phyloP scores from a whole-genome alignment of 2,329 filamentous ascomycete species.

The Calonectria pteridis region DNA sequence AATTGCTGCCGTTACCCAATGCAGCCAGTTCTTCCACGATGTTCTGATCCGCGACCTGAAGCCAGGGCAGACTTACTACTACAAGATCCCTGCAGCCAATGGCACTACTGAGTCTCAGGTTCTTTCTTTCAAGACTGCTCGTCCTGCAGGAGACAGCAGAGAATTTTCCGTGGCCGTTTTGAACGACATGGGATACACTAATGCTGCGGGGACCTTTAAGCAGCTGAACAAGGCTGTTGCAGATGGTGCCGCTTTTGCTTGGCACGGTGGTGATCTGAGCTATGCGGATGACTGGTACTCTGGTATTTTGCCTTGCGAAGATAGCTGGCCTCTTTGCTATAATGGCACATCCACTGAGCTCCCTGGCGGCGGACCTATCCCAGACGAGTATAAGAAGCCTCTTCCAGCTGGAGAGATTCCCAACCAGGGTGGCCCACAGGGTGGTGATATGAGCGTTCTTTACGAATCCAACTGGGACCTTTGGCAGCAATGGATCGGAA shows the following conservation, averaged over 20 bases:
- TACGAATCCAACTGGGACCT: slow-evolving; percentile 66
- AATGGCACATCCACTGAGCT: slow-evolving; percentile 59
- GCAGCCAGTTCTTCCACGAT: slow-evolving; percentile 65
- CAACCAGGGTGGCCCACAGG: slow-evolving; percentile 59
- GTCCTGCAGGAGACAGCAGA: slow-evolving; percentile 54
- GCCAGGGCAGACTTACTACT: slow-evolving; percentile 63
- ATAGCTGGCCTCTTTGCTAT: slow-evolving; percentile 64
- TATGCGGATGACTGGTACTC: slow-evolving; percentile 66
- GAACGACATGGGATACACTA: slow-evolving; percentile 68
- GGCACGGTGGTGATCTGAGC: slow-evolving; percentile 65
- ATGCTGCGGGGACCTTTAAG: slow-evolving; percentile 61
- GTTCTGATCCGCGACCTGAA: slow-evolving; percentile 57
- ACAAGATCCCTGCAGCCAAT: slow-evolving; percentile 61
- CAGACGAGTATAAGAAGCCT: slow-evolving; percentile 57
- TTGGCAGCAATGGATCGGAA: slow-evolving; percentile 63
- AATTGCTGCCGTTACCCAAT: slow-evolving; percentile 58
- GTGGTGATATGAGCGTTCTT: slow-evolving; percentile 62
- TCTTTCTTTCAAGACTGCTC: slow-evolving; percentile 60
- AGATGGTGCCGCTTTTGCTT: slow-evolving; percentile 62
- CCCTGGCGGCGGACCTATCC: slow-evolving; percentile 49
- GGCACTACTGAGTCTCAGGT: slow-evolving; percentile 61
- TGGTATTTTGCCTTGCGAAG: slow-evolving; percentile 62
- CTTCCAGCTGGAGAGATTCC: slow-evolving; percentile 58
- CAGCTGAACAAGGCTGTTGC: slow-evolving; percentile 55
- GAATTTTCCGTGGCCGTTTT: slow-evolving; percentile 61